These are phyloP conservation scores for Aspergillus ostianus DNA, from an alignment of 495 filamentous ascomycete genomes.

Conservation along the genomic window DNA sequence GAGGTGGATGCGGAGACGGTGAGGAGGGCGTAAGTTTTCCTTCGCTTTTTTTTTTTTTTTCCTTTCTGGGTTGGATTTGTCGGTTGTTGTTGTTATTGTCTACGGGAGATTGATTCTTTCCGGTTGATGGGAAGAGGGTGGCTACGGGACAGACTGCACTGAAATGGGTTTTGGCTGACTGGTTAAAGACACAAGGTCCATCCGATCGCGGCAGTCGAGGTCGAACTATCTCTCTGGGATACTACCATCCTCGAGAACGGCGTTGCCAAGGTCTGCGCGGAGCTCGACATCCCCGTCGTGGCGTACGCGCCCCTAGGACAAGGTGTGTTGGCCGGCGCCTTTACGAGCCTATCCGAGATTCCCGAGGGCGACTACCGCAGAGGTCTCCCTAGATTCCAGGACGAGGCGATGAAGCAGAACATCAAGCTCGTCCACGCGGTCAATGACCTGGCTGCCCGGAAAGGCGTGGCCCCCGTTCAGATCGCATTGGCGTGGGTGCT, in stretches of 20 bases:
- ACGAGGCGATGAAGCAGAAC: slow-evolving; percentile 70
- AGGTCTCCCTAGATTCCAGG: slow-evolving; percentile 61
- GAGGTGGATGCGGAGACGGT: slow-evolving; percentile 76
- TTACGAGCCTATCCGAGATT: slow-evolving; percentile 61
- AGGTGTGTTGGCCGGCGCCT: slow-evolving; percentile 57
- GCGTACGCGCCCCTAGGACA: slow-evolving; percentile 62
- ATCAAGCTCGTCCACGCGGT: slow-evolving; percentile 66
- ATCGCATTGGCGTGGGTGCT: slow-evolving; percentile 74
- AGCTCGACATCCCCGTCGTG: slow-evolving; percentile 69
- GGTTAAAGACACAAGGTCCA: slow-evolving; percentile 52
- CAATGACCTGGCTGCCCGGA: slow-evolving; percentile 62
- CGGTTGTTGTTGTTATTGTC: background rate
- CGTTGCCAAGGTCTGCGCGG: slow-evolving; percentile 66
- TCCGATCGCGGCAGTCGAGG: slow-evolving; percentile 73
- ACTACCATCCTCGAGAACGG: slow-evolving; percentile 72
- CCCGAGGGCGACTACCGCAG: slow-evolving; percentile 56
- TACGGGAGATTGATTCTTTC: background rate
- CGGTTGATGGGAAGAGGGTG: background rate
- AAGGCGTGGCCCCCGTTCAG: slow-evolving; percentile 71
- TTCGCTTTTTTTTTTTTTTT: slow-evolving; percentile 2
- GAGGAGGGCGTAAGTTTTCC: slow-evolving; percentile 54
- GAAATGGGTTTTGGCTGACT: slow-evolving; percentile 15
- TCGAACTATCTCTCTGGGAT: slow-evolving; percentile 71
- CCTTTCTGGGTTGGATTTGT: background rate
- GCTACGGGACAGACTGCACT: background rate